These are phyloP conservation scores for Aspergillus cavernicola DNA, from an alignment of 495 filamentous ascomycete genomes.

Conservation along the genomic window DNA sequence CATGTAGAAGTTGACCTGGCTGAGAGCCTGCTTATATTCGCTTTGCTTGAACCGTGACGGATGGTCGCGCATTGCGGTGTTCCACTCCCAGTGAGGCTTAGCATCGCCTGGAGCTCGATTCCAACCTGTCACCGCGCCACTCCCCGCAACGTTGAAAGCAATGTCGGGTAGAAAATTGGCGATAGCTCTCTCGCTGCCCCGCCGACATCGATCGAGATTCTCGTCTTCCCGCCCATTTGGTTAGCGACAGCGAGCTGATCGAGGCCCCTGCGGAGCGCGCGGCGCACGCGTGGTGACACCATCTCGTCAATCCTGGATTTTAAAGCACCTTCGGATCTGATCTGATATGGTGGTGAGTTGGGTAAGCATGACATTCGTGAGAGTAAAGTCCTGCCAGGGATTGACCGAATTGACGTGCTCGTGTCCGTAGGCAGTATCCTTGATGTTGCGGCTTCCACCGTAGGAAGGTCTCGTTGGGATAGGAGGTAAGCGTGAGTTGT, in stretches of 20 bases:
- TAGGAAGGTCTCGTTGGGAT: too few relatives aligned
- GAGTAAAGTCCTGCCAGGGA: background rate
- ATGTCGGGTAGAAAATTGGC: background rate
- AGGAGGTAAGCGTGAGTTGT: too few relatives aligned
- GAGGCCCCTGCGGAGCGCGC: background rate
- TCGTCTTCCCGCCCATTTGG: background rate
- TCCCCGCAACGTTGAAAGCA: background rate
- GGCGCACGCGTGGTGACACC: background rate
- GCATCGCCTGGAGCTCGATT: background rate
- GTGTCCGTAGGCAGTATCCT: background rate
- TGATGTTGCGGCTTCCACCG: background rate
- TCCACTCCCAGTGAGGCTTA: background rate
- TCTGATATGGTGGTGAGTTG: too few relatives aligned
- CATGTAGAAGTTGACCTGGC: constrained; percentile 21
- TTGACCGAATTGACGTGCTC: background rate
- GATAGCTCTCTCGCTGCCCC: background rate
- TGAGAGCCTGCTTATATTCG: constrained; percentile 3
- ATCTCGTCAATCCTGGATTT: background rate
- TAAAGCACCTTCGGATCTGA: background rate
- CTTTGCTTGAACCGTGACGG: background rate
- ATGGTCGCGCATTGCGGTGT: background rate
- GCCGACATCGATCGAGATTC: background rate
- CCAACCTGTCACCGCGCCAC: background rate
- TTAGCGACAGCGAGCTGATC: background rate
- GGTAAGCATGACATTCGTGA: background rate